Evolutionary conservation across 768 basidiomycete genomes (phyloP), one percentile per base, ranked within the genome.

Genomic region (Termitomyces sp.): DNA sequence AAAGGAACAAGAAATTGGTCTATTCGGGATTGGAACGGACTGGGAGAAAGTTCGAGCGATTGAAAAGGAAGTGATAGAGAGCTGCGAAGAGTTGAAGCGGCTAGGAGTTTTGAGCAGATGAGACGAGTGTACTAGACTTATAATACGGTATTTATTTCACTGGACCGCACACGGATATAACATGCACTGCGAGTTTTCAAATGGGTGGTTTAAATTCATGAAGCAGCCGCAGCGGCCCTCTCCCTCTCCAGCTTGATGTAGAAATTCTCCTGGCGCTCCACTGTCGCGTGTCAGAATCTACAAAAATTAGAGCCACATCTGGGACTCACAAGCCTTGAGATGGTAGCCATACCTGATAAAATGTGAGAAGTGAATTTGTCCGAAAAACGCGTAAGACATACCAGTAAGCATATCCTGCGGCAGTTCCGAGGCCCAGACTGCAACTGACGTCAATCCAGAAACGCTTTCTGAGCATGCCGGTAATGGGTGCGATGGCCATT

Each of bases 1-100:
- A 59, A 87, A 87, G 67, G 88, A 94, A 53, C 78, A 81, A 9
- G 88, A 93, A 65, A 72, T 90, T 39, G 96, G 96, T 5, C 71
- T 97, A 60, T 94, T 98, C 69, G 96, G 95, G 5, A 76, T 97
- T 54, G 92, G 94, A 31, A 90, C 93, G 12, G 90, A 98, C 68
- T 93, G 91, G 90, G 88, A 93, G 33, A 91, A 92, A 72, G 88
- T 98, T 58, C 77, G 79, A 69, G 70, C 73, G 62, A 88, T 97
- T 53, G 81, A 89, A 51, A 73, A 72, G 31, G 88, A 94, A 75
- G 80, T 77, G 37, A 77, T 93, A 48, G 78, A 80, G 58, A 86
- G 82, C 64, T 98, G 95, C 68, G 90, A 93, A 59, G 85, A 86
- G 72, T 74, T 95, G 67, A 85, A 77, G 71, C 71, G 75, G 67